A percentile compares a stretch with the other conserved stretches of the same genome.
Evolutionary conservation across 2,329 filamentous ascomycete genomes (phyloP).

Genomic region (Penicillium frequentans): DNA sequence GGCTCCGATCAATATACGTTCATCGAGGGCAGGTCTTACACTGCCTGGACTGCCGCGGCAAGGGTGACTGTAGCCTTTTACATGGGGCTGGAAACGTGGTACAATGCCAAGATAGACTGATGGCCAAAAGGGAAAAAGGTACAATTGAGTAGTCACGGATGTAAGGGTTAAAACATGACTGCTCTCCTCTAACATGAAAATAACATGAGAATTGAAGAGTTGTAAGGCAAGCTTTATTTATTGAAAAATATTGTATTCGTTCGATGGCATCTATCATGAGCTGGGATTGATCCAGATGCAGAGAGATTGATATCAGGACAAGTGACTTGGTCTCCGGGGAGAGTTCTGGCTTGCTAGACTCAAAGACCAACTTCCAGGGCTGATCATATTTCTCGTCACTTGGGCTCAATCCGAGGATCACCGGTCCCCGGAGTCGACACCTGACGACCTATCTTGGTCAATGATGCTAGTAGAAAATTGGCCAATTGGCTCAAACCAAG

Average conservation of each 20-base stretch:
- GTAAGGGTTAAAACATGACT: no score
- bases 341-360: neutral
- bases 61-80: neutral
- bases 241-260: neutral
- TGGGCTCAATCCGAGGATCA: neutral
- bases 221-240: neutral
- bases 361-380: neutral
- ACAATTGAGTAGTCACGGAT: neutral
- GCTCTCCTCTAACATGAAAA: no score
- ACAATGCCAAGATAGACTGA: neutral
- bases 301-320: neutral
- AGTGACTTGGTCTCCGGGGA: neutral
- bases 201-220: neutral
- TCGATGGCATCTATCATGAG: conserved; percentile 2
- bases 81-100: neutral
- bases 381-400: neutral
- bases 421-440: neutral
- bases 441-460: no score
- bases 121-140: neutral
- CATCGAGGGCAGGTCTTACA: neutral
- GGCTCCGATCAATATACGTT: neutral
- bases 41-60: neutral
- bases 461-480: neutral
- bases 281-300: neutral
- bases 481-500: neutral